These are phyloP conservation scores for Hibiscus tridactylites DNA, from an alignment of 345 rosid genomes.

Conservation along the genomic window DNA sequence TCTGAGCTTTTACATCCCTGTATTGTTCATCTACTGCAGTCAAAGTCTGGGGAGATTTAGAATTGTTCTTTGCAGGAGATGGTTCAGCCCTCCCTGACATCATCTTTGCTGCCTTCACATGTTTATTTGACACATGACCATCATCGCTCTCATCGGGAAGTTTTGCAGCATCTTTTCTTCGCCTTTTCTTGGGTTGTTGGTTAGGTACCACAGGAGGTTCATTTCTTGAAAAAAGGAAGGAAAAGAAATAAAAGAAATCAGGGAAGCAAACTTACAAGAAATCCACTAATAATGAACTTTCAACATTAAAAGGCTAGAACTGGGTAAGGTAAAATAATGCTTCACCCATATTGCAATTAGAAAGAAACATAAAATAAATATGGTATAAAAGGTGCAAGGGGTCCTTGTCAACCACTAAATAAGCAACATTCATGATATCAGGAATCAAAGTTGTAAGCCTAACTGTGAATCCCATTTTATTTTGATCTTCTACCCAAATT, in stretches of 20 bases:
- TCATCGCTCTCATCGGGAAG: slow-evolving; percentile 42
- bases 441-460: neutral
- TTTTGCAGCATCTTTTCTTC: slow-evolving; percentile 59
- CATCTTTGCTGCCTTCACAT: slow-evolving; percentile 43
- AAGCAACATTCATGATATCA: neutral
- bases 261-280: neutral
- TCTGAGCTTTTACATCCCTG: slow-evolving; percentile 33
- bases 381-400: neutral
- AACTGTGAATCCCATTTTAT: neutral
- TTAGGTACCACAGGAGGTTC: slow-evolving; percentile 46
- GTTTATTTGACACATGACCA: slow-evolving; percentile 38
- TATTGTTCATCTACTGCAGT: slow-evolving; percentile 20
- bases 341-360: neutral
- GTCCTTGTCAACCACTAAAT: neutral
- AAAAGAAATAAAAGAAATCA: slow-evolving; percentile 2
- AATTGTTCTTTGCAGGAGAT: slow-evolving; percentile 24
- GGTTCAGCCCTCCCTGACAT: slow-evolving; percentile 30
- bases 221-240: slow-evolving; percentile 30
- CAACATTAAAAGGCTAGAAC: neutral
- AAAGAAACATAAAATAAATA: slow-evolving; percentile 3
- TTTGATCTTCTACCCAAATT: neutral
- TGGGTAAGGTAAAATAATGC: neutral
- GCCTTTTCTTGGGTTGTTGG: slow-evolving; percentile 73
- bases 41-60: slow-evolving; percentile 29
- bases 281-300: neutral